A percentile compares a stretch with the other conserved stretches of the same genome.
phyloP scores from a whole-genome alignment of 768 basidiomycete genomes.

The Russula emetica region DNA sequence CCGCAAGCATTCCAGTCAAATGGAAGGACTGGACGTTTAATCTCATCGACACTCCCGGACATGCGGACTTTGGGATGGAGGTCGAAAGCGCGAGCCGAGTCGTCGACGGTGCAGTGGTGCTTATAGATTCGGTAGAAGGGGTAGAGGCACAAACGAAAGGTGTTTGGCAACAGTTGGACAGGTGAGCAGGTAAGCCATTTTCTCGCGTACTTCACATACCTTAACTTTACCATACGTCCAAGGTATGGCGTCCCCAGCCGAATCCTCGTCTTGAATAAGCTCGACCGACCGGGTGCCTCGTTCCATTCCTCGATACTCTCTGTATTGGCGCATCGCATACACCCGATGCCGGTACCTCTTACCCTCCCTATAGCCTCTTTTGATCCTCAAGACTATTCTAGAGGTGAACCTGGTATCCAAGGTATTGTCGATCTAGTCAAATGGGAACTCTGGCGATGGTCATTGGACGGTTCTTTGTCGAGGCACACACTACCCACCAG shows the following conservation, averaged over 20 bases:
- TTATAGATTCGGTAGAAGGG: conserved; percentile 88
- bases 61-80: conserved; percentile 96
- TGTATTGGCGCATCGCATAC: conserved; percentile 67
- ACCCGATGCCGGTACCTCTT: conserved; percentile 65
- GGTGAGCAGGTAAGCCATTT: conserved; percentile 51
- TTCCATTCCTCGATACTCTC: conserved; percentile 69
- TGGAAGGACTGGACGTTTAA: conserved; percentile 86
- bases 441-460: conserved; percentile 82
- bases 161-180: conserved; percentile 83
- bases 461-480: conserved; percentile 44
- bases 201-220: background rate
- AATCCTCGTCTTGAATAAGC: conserved; percentile 81
- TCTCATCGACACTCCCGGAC: conserved; percentile 86
- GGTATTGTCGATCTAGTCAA: conserved; percentile 79
- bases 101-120: conserved; percentile 82
- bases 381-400: conserved; percentile 54
- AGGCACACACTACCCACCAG: conserved; percentile 48
- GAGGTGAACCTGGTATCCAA: conserved; percentile 78
- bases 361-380: conserved; percentile 79
- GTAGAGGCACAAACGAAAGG: conserved; percentile 88
- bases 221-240: conserved; percentile 13
- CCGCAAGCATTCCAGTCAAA: conserved; percentile 82
- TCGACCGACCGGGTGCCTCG: conserved; percentile 83
- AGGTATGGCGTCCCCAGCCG: conserved; percentile 80
- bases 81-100: conserved; percentile 91